phyloP scores from a whole-genome alignment of 2,329 filamentous ascomycete species.

The Colletotrichum plurivorum region DNA sequence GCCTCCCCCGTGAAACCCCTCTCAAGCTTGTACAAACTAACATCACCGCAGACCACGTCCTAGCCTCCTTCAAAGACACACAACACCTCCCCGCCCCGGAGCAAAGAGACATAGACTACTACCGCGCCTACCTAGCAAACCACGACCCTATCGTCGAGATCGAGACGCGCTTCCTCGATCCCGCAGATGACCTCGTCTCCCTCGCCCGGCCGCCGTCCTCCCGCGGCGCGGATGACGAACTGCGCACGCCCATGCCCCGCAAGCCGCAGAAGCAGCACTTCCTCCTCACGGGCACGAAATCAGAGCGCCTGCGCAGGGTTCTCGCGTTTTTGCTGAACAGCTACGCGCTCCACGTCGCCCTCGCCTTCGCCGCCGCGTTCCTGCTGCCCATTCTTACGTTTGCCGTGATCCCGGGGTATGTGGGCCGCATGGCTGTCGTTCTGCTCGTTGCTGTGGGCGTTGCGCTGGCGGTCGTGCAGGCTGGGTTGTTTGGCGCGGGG shows the following conservation, averaged over 20 bases:
- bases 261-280: background rate
- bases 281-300: constrained; percentile 19
- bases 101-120: constrained; percentile 63
- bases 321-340: constrained; percentile 6
- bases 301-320: constrained; percentile 1
- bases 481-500: constrained; percentile 46
- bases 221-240: constrained; percentile 6
- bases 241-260: constrained; percentile 40
- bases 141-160: constrained; percentile 69
- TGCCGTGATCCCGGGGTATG: constrained; percentile 67
- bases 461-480: constrained; percentile 48
- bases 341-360: constrained; percentile 50
- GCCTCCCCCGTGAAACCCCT: constrained; percentile 43
- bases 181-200: constrained; percentile 67
- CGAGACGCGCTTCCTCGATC: constrained; percentile 73
- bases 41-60: constrained; percentile 64
- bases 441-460: constrained; percentile 65
- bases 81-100: constrained; percentile 65
- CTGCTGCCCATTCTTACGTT: constrained; percentile 73
- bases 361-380: constrained; percentile 64
- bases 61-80: constrained; percentile 70
- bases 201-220: constrained; percentile 43
- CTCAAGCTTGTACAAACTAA: constrained; percentile 18
- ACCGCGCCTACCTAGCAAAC: constrained; percentile 68
- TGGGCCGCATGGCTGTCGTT: constrained; percentile 71